A percentile compares a stretch with the other conserved stretches of the same genome.
These are phyloP conservation scores for Ganoderma multipileum DNA, from an alignment of 1,284 basidiomycete genomes.

Conservation along the genomic window DNA sequence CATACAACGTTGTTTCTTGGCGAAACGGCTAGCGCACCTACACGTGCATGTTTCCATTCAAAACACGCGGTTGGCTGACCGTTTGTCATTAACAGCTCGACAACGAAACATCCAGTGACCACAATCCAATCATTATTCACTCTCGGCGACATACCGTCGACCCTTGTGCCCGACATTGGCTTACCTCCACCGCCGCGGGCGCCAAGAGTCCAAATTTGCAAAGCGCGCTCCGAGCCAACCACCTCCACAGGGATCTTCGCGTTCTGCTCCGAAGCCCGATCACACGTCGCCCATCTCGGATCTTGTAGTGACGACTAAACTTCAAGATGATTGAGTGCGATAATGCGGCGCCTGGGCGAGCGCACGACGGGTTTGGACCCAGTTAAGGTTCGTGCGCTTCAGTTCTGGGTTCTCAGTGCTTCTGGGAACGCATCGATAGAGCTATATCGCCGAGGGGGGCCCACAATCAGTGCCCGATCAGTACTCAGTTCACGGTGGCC, in stretches of 20 bases:
- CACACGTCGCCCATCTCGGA: slow-evolving; percentile 32
- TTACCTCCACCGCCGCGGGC: slow-evolving; percentile 5
- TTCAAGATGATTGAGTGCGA: slow-evolving; percentile 21
- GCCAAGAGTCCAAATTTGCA: slow-evolving; percentile 12
- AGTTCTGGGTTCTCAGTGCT: slow-evolving; percentile 8
- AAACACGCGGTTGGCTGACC: slow-evolving; percentile 16
- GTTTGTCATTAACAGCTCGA: slow-evolving; percentile 16
- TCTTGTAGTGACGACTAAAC: slow-evolving; percentile 22
- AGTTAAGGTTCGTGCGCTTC: slow-evolving; percentile 21
- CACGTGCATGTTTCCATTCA: slow-evolving; percentile 23
- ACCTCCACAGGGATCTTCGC: slow-evolving; percentile 20
- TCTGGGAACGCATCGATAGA: slow-evolving; percentile 24
- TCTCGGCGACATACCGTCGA: background rate
- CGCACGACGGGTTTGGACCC: slow-evolving; percentile 3
- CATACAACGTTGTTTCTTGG: slow-evolving; percentile 15
- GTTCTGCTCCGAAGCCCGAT: slow-evolving; percentile 16
- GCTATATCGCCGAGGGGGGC: slow-evolving; percentile 21
- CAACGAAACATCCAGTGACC: background rate
- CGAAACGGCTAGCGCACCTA: slow-evolving; percentile 9
- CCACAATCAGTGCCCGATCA: slow-evolving; percentile 25
- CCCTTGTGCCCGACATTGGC: slow-evolving; percentile 4
- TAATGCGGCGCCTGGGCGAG: slow-evolving; percentile 14
- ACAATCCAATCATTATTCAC: background rate
- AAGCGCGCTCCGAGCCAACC: slow-evolving; percentile 17
- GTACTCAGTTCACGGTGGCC: slow-evolving; percentile 11